Evolutionary conservation across 1,139 yeast species (phyloP), one percentile per base, ranked within the genome.

Genomic region (Diutina scorzettiae): DNA sequence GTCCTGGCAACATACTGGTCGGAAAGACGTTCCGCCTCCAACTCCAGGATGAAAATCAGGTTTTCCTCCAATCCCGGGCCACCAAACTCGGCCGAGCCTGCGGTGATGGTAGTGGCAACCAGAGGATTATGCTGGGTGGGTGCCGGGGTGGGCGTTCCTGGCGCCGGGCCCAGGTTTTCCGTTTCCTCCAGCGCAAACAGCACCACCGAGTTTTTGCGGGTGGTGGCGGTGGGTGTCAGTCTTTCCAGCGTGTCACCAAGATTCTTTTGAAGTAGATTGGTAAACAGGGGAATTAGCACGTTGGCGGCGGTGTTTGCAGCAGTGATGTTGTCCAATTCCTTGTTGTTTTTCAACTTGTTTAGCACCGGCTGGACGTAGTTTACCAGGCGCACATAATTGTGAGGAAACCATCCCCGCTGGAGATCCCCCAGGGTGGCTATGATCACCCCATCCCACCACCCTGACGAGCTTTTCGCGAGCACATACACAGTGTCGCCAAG

Each of bases 401-500:
- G 69, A n/a, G 89, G 87, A 57, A 81, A 78, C 91, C 91, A 81
- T 47, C 91, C 91, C 51, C 89, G 63, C 14, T 62, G 57, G 9
- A 71, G 58, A 14, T 64, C 72, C 37, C 73, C 73, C 23, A 52
- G 55, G 5, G 60, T 57, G 41, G 58, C 63, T 11, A 72, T 53
- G 2, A 68, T 54, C 9, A 79, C 69, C 3, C 89, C 89, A 54
- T 81, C 91, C 85, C 87, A 80, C 93, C 93, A 82, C 2, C 82
- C 81, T 2, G 71, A 55, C 25, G 71, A 73, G 7, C 73, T 63
- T 47, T 76, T 78, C 12, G 69, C 55, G 12, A 75, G 55, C 19
- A 76, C 78, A 47, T 72, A 64, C 1, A 75, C 52, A 2, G 76
- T 64, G 46, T 73, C 79, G 19, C 78, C 79, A 5, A 27, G 31